A percentile compares a stretch with the other conserved stretches of the same genome.
These are phyloP conservation scores for Evernia prunastri DNA, from an alignment of 495 filamentous ascomycete genomes.

Conservation along the genomic window DNA sequence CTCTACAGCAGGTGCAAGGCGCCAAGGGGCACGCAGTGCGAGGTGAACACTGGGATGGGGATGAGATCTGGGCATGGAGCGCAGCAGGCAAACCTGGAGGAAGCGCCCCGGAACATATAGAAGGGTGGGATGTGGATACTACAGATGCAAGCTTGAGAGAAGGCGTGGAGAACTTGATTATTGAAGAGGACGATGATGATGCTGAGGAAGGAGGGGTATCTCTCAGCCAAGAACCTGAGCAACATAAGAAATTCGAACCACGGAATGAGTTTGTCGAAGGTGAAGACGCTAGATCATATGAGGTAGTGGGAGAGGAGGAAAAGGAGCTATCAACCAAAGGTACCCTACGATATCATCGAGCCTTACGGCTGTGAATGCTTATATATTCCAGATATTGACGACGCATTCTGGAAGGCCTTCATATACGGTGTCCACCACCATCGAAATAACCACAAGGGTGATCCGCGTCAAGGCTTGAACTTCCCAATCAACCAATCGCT, in stretches of 20 bases:
- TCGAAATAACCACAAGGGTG: slow-evolving; percentile 45
- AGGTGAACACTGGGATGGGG: slow-evolving; percentile 65
- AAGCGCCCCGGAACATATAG: slow-evolving; percentile 43
- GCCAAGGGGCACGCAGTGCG: slow-evolving; percentile 62
- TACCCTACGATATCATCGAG: slow-evolving; percentile 23
- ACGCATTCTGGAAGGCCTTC: slow-evolving; percentile 61
- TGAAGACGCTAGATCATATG: slow-evolving; percentile 29
- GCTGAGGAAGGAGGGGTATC: slow-evolving; percentile 37
- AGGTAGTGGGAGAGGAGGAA: slow-evolving; percentile 34
- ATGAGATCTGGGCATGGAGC: slow-evolving; percentile 66
- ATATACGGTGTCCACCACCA: slow-evolving; percentile 54
- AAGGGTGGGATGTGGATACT: slow-evolving; percentile 39
- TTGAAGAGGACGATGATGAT: slow-evolving; percentile 37
- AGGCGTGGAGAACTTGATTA: slow-evolving; percentile 20
- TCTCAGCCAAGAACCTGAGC: slow-evolving; percentile 31
- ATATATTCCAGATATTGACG: slow-evolving; percentile 54
- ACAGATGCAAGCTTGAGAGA: slow-evolving; percentile 10
- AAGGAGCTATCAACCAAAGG: slow-evolving; percentile 53
- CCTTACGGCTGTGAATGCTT: background rate
- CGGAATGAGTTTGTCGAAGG: slow-evolving; percentile 29
- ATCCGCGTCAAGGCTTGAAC: slow-evolving; percentile 47
- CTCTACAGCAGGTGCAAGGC: slow-evolving; percentile 52
- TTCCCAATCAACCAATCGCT: slow-evolving; percentile 60
- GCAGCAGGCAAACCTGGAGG: slow-evolving; percentile 48
- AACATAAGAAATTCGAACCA: slow-evolving; percentile 20